These are phyloP conservation scores for Starmera caribaea DNA, from an alignment of 805 yeast species.

Conservation along the genomic window DNA sequence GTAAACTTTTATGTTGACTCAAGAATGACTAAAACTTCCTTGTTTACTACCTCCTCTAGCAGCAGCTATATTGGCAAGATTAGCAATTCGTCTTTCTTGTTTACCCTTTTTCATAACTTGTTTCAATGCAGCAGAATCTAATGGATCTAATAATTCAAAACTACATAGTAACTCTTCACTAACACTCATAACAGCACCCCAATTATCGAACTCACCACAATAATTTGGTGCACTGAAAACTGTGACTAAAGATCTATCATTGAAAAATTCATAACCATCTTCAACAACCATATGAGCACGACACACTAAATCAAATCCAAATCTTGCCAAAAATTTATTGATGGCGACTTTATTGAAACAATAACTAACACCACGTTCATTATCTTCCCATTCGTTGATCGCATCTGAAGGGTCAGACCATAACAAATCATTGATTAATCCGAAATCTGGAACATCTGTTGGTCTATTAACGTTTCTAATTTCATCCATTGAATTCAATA, in stretches of 20 bases:
- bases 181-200: conserved; percentile 99
- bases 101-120: conserved; percentile 93
- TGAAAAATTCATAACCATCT: conserved; percentile 96
- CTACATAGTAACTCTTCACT: conserved; percentile 87
- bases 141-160: conserved; percentile 87
- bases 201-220: conserved; percentile 56
- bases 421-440: conserved; percentile 86
- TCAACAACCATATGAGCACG: conserved; percentile 99
- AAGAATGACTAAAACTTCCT: conserved; percentile 11
- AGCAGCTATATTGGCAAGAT: conserved; percentile 12
- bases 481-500: conserved; percentile 95
- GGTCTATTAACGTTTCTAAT: conserved; percentile 99
- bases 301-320: conserved; percentile 96
- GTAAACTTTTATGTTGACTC: too few species aligned
- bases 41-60: conserved; percentile 3
- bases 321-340: conserved; percentile 89
- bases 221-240: conserved; percentile 95
- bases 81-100: conserved; percentile 68
- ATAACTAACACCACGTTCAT: conserved; percentile 97
- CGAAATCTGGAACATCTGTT: conserved; percentile 97
- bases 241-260: conserved; percentile 92
- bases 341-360: conserved; percentile 99
- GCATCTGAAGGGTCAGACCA: conserved; percentile 99
- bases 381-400: conserved; percentile 97
- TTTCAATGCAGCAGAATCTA: conserved; percentile 86